These are phyloP conservation scores for Phytopythium vexans DNA, from an alignment of 352 stramenopile genomes.

Conservation along the genomic window DNA sequence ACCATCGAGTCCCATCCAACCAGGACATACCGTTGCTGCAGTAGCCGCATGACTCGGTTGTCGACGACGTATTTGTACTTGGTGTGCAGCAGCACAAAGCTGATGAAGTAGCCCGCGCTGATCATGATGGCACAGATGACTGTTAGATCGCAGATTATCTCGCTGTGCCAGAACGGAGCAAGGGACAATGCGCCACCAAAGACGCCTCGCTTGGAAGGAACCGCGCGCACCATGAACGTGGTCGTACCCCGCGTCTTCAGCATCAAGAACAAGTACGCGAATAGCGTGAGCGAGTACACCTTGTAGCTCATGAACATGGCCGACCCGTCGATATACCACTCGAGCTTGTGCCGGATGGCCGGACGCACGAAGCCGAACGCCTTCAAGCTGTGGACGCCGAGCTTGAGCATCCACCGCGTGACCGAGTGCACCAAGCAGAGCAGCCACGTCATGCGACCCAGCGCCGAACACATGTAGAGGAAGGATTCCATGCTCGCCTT, in stretches of 20 bases:
- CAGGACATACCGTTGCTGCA: constrained; percentile 33
- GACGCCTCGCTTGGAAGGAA: constrained; percentile 13
- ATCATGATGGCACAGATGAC: constrained; percentile 15
- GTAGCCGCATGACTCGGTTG: constrained; percentile 25
- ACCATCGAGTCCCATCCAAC: constrained; percentile 42
- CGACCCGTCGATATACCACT: constrained; percentile 25
- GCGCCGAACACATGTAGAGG: constrained; percentile 24
- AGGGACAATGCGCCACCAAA: constrained; percentile 26
- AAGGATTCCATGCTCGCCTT: constrained; percentile 29
- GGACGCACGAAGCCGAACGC: constrained; percentile 2
- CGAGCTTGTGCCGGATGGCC: constrained; percentile 23
- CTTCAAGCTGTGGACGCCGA: not conserved
- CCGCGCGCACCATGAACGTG: constrained; percentile 25
- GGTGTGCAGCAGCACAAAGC: constrained; percentile 18
- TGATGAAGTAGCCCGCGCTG: not conserved
- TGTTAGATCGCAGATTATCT: constrained; percentile 42
- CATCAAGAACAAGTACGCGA: constrained; percentile 18
- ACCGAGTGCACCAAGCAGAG: constrained; percentile 31
- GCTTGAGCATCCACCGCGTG: not conserved
- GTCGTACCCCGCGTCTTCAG: constrained; percentile 14
- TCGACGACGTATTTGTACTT: constrained; percentile 16
- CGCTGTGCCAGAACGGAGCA: constrained; percentile 30
- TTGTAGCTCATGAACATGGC: constrained; percentile 46
- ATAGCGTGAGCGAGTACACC: constrained; percentile 34
- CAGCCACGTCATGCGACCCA: constrained; percentile 33